Base-by-base conservation (phyloP, 2,329 filamentous ascomycete genomes). In the Xylariaceae sp. region DNA sequence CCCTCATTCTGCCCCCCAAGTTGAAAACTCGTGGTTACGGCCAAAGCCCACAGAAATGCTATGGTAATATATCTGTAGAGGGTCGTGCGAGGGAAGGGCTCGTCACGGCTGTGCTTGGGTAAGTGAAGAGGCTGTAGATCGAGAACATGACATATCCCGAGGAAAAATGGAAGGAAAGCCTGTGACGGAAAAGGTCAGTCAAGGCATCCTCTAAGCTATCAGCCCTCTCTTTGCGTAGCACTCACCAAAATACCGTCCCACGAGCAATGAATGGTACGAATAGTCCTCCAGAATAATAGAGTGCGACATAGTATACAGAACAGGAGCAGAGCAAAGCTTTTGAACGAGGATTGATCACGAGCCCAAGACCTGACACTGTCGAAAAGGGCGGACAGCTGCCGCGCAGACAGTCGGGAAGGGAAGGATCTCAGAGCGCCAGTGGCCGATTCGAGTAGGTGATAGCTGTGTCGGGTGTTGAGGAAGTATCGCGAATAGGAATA, bases 201-300 rank as follows among this genome's bases (percentile, higher is more conserved):
- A 11, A 11, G 22, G 22, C 6, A 6, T 26, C 11, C 22, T 26
- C 11, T 11, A 26, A 26, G 11, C 22, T 26, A 6, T 26, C 11
- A 6, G 22, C 6, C 22, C 22, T 6, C 9, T 15, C n/a, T 16
- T 16, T 12, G 29, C 11, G 4, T 15, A 26, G 15, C 13, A 52
- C 58, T 22, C 47, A 65, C 63, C 49, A 63, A 53, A 30, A 64
- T 44, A 12, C 62, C 63, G 29, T 60, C 54, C 49, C 51, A 62
- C 30, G 60, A 64, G 45, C 52, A 64, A 44, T 59, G 61, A 7
- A 63, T 56, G 2, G 56, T 61, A 8, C 61, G 54, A 16, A 57
- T 56, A 4, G 54, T 49, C 22, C 52, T 50, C 62, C 62, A 64
- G 38, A 58, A 57, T 7, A 63, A 41, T 12, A 63, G 22, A 2